phyloP scores from a whole-genome alignment of 163 green algal genomes.

The Prototheca cutis region DNA sequence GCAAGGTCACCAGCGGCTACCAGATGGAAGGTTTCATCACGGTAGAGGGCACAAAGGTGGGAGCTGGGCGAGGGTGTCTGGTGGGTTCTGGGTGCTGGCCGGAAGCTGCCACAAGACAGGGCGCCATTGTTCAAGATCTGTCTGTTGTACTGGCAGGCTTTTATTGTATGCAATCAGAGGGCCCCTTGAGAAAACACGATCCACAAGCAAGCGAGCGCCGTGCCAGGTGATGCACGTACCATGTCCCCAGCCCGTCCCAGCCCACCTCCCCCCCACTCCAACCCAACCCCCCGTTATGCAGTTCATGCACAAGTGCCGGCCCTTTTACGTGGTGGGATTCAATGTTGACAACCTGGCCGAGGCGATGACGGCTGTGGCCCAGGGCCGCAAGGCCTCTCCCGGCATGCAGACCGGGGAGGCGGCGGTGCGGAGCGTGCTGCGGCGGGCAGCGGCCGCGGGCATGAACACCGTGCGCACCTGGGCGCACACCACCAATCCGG shows the following conservation, averaged over 20 bases:
- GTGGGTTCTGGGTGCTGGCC: too few species aligned
- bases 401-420: background rate
- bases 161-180: too few species aligned
- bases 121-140: too few species aligned
- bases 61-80: too few species aligned
- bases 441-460: constrained; percentile 5
- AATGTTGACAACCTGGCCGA: constrained; percentile 44
- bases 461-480: constrained; percentile 42
- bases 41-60: background rate
- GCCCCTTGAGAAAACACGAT: too few species aligned
- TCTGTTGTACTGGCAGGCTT: too few species aligned
- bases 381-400: background rate
- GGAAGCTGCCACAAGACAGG: too few species aligned
- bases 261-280: background rate
- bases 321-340: constrained; percentile 42
- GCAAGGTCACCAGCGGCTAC: background rate
- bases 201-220: too few species aligned
- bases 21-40: background rate
- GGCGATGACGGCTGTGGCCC: constrained; percentile 6
- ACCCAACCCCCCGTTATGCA: constrained; percentile 1
- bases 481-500: constrained; percentile 39
- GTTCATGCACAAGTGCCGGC: constrained; percentile 36
- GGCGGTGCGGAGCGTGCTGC: constrained; percentile 18
- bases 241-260: too few species aligned
- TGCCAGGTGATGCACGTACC: background rate